Percentiles rank a stretch among this genome's conserved stretches.
phyloP scores from a whole-genome alignment of 345 rosid species.

The Cochlearia excelsa region DNA sequence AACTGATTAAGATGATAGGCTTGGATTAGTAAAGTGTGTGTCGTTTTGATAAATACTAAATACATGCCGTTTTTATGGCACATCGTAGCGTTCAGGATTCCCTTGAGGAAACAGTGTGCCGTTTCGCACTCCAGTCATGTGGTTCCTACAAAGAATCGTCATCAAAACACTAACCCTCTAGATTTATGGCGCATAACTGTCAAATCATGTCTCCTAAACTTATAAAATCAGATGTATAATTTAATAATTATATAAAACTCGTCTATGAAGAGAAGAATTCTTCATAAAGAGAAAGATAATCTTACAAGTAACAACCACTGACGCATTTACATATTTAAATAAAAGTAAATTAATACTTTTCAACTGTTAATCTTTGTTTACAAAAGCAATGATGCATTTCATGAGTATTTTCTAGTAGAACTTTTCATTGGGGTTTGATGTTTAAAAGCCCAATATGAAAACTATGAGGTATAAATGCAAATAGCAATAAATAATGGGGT shows the following conservation, averaged over 20 bases:
- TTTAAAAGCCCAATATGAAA: not conserved
- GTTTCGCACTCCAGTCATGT: too few species aligned
- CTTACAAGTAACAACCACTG: constrained; percentile 23
- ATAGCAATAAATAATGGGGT: not conserved
- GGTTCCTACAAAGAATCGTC: too few species aligned
- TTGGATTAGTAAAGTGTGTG: too few species aligned
- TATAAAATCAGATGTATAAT: too few species aligned
- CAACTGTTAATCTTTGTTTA: not conserved
- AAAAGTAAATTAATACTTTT: not conserved
- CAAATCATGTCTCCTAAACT: too few species aligned
- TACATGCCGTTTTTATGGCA: too few species aligned
- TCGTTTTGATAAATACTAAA: too few species aligned
- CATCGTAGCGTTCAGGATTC: too few species aligned
- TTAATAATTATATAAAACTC: too few species aligned
- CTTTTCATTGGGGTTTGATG: not conserved
- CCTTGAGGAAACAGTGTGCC: too few species aligned
- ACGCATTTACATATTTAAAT: constrained; percentile 9
- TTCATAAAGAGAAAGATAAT: constrained; percentile 3
- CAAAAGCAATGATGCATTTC: constrained; percentile 5
- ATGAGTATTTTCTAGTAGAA: not conserved
- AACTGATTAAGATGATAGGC: not conserved
- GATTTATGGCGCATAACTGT: too few species aligned
- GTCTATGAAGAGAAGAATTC: not conserved
- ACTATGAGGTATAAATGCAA: constrained; percentile 1
- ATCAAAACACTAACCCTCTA: too few species aligned